Base-by-base conservation (phyloP, 345 rosid genomes). In the Barbarea vulgaris region DNA sequence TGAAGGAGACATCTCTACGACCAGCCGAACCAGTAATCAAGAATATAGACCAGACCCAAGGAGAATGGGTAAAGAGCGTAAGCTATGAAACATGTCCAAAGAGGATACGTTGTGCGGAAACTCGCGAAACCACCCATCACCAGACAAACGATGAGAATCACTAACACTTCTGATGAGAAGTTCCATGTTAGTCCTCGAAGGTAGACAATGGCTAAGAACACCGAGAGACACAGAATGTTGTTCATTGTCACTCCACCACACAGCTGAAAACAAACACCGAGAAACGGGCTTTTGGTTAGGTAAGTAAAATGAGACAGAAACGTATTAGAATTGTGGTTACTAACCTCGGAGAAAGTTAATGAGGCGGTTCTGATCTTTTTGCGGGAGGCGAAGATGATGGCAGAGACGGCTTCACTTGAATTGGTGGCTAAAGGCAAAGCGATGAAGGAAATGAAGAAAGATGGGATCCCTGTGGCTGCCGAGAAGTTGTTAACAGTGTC, bases 221-320 rank as follows among this genome's bases (percentile, higher is more conserved):
- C 99, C 2, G 98, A 87, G 27, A 92, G 85, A 86, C 97, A 92
- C 5, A 95, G 96, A 51, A 90, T 72, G 56, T 95, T 95, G 73
- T 92, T 95, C 97, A 90, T 92, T 7, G 99, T 90, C 24, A 82
- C 97, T 7, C 97, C 91, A 31, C 97, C 99, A 41, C 93, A 95
- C 25, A 95, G 83, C 99, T 92, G 94, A 77, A 84, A 68, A 33
- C 64, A 24, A 39, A 70, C 10, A 65, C 18, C 14, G 4, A n/a
- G 39, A 64, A 7, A 47, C 73, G 14, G 66, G 71, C 1, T 17
- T 37, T 67, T 30, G 51, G 60, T 60, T 22, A 60, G 53, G 6
- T 21, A 60, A 21, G 39, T 13, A 17, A 42, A 48, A 37, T 7
- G 39, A 55, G 72, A 71, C 6, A 48, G 28, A 67, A 65, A 65